Conservation (phyloP, 2,329 filamentous ascomycete genomes). For the Tolypocladium album region DNA sequence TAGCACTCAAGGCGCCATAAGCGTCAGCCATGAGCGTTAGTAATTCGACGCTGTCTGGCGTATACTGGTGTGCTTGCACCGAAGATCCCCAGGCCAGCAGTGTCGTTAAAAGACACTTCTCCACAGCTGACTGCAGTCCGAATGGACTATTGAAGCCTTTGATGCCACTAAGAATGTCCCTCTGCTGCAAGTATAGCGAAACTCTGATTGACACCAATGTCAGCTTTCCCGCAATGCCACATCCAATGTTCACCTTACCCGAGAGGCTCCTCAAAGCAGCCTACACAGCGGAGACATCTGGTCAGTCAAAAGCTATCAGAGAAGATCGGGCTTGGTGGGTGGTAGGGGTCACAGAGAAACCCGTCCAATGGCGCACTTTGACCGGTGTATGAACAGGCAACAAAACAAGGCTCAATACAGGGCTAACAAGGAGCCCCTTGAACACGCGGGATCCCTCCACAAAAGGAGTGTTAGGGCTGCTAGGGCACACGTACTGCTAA, state of each 20-base stretch:
- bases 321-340: background rate
- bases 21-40: background rate
- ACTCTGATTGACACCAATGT: background rate
- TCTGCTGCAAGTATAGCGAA: background rate
- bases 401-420: background rate
- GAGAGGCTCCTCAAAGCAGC: background rate
- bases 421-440: background rate
- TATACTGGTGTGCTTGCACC: background rate
- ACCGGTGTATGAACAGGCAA: background rate
- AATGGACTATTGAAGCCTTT: background rate
- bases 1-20: background rate
- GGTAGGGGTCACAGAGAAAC: background rate
- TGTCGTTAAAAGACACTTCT: background rate
- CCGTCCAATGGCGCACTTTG: background rate
- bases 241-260: background rate
- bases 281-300: background rate
- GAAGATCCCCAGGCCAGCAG: background rate
- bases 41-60: background rate
- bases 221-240: background rate
- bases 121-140: background rate
- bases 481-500: background rate
- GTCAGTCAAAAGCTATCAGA: background rate
- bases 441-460: background rate
- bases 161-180: background rate
- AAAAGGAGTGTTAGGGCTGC: background rate